Base-by-base conservation (phyloP, 139 green algal species). In the Chlorella sorokiniana region DNA sequence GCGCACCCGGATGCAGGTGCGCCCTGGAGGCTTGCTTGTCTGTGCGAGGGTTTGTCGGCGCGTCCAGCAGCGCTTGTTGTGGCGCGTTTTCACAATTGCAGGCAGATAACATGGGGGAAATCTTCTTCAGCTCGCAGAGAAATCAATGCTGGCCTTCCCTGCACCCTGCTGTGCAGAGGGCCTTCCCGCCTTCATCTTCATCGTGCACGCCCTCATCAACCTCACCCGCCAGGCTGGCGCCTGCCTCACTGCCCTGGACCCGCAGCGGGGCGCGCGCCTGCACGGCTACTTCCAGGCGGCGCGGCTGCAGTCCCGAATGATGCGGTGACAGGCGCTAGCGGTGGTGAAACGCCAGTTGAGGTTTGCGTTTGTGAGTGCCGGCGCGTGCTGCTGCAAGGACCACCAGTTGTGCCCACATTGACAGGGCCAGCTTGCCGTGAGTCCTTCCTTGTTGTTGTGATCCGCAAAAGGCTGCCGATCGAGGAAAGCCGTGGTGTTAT, bases 211-310 rank as follows among this genome's bases (percentile, higher is more conserved):
- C 7, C 23, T 41, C 3, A 6, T 77, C 22, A 69, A 59, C 48
- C 61, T 76, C 41, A 75, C n/a, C 63, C 78, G 78, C n/a, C 78
- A 83, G 78, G 51, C 48, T 35, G 78, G 48, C 48, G 54, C 67
- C 35, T 68, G 51, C 44, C 35, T 83, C 35, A 77, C 78, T 0
- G 67, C 67, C 1, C 67, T 83, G 29, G 78, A 77, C 29, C 41
- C 65, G 25, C 23, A 69, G 51, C 67, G 40, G 1, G 78, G 61
- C 7, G n/a, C 1, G 29, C 37, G 33, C 51, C 67, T 83, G 38
- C 78, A 83, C 9, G 44, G 42, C 37, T 69, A 79, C 38, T 79
- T 38, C 73, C 10, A 69, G 4, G 37, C 52, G 7, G 54, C 38
- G 2, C 38, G 73, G 20, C 31, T 56, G 73, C 10, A 25, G 1